Percentiles rank a stretch among this genome's conserved stretches.
Conservation (phyloP, 345 rosid species). For the Brassica juncea region DNA sequence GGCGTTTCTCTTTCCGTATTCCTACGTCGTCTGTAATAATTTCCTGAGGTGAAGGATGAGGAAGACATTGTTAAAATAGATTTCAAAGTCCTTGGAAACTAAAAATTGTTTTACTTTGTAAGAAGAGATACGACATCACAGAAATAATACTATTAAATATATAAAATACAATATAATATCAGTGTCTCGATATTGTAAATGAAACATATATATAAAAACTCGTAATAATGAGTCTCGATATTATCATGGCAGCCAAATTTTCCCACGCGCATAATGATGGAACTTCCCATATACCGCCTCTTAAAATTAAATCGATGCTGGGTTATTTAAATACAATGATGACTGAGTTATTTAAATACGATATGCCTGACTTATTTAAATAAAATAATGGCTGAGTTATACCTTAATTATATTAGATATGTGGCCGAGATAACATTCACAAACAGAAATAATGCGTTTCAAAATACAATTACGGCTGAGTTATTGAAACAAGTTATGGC, state of each 20-base stretch:
- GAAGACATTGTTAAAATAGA: background rate
- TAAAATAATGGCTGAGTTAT: background rate
- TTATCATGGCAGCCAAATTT: background rate
- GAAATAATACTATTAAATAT: background rate
- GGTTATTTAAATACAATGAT: background rate
- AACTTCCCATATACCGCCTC: background rate
- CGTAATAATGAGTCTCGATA: background rate
- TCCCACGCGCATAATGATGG: background rate
- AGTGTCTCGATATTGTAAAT: background rate
- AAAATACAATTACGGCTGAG: background rate
- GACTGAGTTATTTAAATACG: background rate
- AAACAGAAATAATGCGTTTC: background rate
- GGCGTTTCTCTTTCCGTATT: background rate
- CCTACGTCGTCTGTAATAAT: background rate
- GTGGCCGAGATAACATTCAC: background rate
- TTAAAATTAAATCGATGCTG: background rate
- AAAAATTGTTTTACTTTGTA: background rate
- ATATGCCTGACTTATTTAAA: background rate
- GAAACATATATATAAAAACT: background rate
- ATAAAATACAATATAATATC: background rate
- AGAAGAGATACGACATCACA: background rate
- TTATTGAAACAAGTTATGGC: background rate
- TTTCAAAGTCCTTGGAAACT: background rate
- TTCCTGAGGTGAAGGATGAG: background rate
- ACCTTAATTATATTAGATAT: background rate